A percentile compares a stretch with the other conserved stretches of the same genome.
Evolutionary conservation across 441 rosid genomes (phyloP).

Genomic region (Populus hybrid): DNA sequence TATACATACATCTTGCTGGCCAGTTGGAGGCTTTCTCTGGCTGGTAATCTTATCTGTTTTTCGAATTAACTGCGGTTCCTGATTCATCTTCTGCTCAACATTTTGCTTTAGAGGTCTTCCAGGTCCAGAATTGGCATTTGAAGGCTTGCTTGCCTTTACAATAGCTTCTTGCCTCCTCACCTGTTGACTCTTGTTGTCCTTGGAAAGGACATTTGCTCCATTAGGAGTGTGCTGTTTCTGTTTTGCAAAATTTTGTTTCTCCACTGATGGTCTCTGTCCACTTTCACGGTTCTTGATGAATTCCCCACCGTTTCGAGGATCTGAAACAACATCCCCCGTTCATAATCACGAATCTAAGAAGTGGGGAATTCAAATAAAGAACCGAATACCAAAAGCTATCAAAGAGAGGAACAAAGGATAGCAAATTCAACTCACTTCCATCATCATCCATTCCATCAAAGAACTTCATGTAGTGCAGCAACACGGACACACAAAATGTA

Average conservation of each 20-base stretch:
- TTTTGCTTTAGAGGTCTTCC: constrained; percentile 51
- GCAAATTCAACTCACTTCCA: constrained; percentile 81
- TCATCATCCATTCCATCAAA: constrained; percentile 97
- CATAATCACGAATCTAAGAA: constrained; percentile 29
- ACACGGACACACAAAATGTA: constrained; percentile 17
- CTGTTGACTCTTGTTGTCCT: constrained; percentile 36
- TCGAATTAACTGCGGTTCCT: constrained; percentile 30
- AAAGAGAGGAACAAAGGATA: constrained; percentile 24
- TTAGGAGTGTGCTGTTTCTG: constrained; percentile 36
- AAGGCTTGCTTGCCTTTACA: constrained; percentile 44
- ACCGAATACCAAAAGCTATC: constrained; percentile 39
- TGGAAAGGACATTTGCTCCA: constrained; percentile 20
- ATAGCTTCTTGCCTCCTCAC: constrained; percentile 48
- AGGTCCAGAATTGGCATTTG: constrained; percentile 37
- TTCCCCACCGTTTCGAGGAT: constrained; percentile 66
- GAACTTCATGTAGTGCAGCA: constrained; percentile 44
- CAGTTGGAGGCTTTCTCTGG: constrained; percentile 42
- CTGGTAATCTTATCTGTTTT: constrained; percentile 37
- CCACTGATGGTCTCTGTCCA: constrained; percentile 32
- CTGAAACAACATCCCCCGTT: constrained; percentile 56
- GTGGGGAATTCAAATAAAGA: constrained; percentile 38
- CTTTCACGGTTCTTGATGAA: constrained; percentile 46
- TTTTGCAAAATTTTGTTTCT: constrained; percentile 37
- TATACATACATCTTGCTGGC: constrained; percentile 59
- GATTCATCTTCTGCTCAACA: constrained; percentile 41